Conservation (phyloP, 306 rosid species). For the Cucumis cinereus region DNA sequence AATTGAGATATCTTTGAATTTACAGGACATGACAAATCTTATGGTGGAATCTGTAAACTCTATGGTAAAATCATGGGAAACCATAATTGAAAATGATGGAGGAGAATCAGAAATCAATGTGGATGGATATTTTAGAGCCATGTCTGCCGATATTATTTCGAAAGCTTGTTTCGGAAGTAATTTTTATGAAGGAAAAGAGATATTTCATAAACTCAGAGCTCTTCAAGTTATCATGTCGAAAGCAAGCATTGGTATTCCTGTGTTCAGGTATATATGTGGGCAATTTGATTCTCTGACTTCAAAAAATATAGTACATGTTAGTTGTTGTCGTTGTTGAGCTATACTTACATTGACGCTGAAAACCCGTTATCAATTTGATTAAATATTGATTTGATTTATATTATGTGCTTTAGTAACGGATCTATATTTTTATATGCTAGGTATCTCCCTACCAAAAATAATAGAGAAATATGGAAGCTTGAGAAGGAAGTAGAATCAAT, state of each 20-base stretch:
- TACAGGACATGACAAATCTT: conserved; percentile 42
- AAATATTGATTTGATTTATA: too few relatives aligned
- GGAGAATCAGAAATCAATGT: conserved; percentile 25
- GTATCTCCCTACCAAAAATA: conserved; percentile 39
- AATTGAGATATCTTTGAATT: background rate
- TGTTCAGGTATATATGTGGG: conserved; percentile 21
- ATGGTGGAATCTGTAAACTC: conserved; percentile 44
- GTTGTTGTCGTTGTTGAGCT: too few relatives aligned
- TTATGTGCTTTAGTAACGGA: too few relatives aligned
- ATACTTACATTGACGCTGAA: too few relatives aligned
- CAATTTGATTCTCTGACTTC: too few relatives aligned
- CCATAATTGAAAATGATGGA: conserved; percentile 27
- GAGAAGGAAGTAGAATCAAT: conserved; percentile 35
- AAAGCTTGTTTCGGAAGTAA: conserved; percentile 59
- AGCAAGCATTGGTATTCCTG: conserved; percentile 35
- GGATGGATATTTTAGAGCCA: conserved; percentile 32
- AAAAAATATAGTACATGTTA: too few relatives aligned
- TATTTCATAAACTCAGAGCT: conserved; percentile 45
- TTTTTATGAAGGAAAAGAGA: conserved; percentile 42
- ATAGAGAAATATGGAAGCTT: conserved; percentile 40
- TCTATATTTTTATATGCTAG: conserved; percentile 5
- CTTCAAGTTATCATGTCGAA: conserved; percentile 35
- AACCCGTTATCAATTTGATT: too few relatives aligned
- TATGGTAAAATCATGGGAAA: conserved; percentile 37
- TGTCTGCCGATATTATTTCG: conserved; percentile 48